These are phyloP conservation scores for Dionaea muscipula DNA, from an alignment of 179 eudicot genomes.

Conservation along the genomic window DNA sequence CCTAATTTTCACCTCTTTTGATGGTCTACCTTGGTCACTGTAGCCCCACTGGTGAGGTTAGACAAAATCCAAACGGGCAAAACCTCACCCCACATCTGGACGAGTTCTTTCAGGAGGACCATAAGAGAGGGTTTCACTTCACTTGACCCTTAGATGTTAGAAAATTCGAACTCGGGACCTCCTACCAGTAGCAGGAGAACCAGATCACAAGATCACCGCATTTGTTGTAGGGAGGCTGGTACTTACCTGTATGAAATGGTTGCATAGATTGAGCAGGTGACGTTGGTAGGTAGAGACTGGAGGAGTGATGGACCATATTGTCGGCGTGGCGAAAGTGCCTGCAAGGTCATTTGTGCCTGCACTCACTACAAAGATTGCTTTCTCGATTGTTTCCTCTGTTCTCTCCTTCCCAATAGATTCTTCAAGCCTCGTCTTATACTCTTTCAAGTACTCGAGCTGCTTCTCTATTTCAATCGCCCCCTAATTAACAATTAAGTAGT, in stretches of 20 bases:
- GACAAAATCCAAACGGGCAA: too few species aligned
- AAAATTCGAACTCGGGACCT: too few species aligned
- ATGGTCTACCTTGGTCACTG: too few species aligned
- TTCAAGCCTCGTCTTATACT: constrained; percentile 39
- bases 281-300: constrained; percentile 24
- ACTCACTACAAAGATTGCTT: constrained; percentile 33
- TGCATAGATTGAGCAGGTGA: constrained; percentile 18
- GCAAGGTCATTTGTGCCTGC: constrained; percentile 56
- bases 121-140: too few species aligned
- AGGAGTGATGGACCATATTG: constrained; percentile 10
- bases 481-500: constrained; percentile 35
- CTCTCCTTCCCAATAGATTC: constrained; percentile 28
- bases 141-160: too few species aligned
- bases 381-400: constrained; percentile 18
- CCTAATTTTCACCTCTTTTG: too few species aligned
- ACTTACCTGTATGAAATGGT: constrained; percentile 44
- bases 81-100: too few species aligned
- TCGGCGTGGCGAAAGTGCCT: constrained; percentile 12
- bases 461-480: constrained; percentile 25
- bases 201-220: too few species aligned
- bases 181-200: too few species aligned
- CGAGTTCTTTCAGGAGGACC: too few species aligned
- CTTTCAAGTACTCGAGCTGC: constrained; percentile 51
- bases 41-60: too few species aligned
- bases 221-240: too few species aligned